Evolutionary conservation across 2,329 filamentous ascomycete genomes (phyloP).

Genomic region (Moelleriella libera): DNA sequence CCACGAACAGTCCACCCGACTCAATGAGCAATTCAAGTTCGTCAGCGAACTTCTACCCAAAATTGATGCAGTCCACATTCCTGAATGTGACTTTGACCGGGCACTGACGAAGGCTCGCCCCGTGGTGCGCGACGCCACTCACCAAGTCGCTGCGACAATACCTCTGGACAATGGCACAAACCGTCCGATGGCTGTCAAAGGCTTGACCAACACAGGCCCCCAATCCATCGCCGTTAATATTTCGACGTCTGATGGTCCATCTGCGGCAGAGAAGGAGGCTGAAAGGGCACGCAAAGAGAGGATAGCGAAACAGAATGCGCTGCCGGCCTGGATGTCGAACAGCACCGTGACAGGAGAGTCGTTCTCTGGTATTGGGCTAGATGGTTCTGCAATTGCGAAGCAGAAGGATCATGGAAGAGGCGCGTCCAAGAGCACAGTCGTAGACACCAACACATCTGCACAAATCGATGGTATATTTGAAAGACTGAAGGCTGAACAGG

Average conservation of each 20-base stretch:
- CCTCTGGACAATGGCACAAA: conserved; percentile 38
- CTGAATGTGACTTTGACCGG: conserved; percentile 59
- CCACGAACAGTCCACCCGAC: conserved; percentile 55
- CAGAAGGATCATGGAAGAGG: conserved; percentile 30
- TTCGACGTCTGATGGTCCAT: conserved; percentile 49
- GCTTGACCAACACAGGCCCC: conserved; percentile 50
- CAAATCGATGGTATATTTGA: conserved; percentile 56
- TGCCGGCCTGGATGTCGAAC: conserved; percentile 59
- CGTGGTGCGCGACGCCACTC: conserved; percentile 50
- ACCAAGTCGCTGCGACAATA: conserved; percentile 48
- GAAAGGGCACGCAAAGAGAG: conserved; percentile 52
- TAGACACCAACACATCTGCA: conserved; percentile 37
- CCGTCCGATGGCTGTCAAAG: conserved; percentile 55
- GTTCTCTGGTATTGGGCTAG: conserved; percentile 25
- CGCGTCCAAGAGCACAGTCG: conserved; percentile 18
- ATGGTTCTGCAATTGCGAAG: conserved; percentile 12
- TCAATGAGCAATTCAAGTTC: conserved; percentile 70
- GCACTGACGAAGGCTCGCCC: conserved; percentile 49
- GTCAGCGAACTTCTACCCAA: conserved; percentile 63
- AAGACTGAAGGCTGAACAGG: conserved; percentile 48
- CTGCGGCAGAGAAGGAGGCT: conserved; percentile 51
- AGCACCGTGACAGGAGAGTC: conserved; percentile 53
- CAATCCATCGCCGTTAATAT: conserved; percentile 59
- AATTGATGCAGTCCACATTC: conserved; percentile 62
- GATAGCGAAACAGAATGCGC: conserved; percentile 51